A percentile compares a stretch with the other conserved stretches of the same genome.
Conservation (phyloP, 2,329 filamentous ascomycete genomes). For the Hypoxylon sp. region DNA sequence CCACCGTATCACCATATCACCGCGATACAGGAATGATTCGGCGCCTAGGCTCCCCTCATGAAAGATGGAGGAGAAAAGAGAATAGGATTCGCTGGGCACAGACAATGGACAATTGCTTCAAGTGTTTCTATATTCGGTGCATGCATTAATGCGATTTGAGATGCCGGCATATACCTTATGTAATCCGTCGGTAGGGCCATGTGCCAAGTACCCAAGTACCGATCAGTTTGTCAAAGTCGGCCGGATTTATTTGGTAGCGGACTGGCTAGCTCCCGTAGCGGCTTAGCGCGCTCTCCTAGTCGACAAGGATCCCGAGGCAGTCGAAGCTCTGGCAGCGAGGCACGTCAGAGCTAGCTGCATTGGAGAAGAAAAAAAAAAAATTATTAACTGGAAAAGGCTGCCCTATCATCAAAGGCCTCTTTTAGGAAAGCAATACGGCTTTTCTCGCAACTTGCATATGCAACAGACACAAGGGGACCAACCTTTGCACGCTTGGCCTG, state of each 20-base stretch:
- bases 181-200: too few relatives aligned
- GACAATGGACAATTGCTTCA: conserved; percentile 31
- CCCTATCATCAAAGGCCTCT: conserved; percentile 9
- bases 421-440: conserved; percentile 8
- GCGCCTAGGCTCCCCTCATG: not conserved
- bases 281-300: conserved; percentile 6
- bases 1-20: not conserved
- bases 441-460: conserved; percentile 10
- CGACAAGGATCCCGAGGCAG: conserved; percentile 18
- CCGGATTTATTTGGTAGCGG: conserved; percentile 35
- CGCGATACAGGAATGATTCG: not conserved
- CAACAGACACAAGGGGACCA: not conserved
- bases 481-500: not conserved
- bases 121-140: not conserved
- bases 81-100: conserved; percentile 14
- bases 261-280: conserved; percentile 7
- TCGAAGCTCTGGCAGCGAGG: conserved; percentile 14
- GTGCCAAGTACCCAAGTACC: conserved; percentile 3
- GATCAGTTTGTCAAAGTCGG: conserved; percentile 6
- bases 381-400: conserved; percentile 19
- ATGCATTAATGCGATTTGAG: conserved; percentile 4
- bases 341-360: conserved; percentile 32
- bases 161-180: not conserved
- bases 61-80: conserved; percentile 1
- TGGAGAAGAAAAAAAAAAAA: conserved; percentile 37